Conservation (phyloP, 2,329 filamentous ascomycete genomes). For the Pseudocercospora musae region DNA sequence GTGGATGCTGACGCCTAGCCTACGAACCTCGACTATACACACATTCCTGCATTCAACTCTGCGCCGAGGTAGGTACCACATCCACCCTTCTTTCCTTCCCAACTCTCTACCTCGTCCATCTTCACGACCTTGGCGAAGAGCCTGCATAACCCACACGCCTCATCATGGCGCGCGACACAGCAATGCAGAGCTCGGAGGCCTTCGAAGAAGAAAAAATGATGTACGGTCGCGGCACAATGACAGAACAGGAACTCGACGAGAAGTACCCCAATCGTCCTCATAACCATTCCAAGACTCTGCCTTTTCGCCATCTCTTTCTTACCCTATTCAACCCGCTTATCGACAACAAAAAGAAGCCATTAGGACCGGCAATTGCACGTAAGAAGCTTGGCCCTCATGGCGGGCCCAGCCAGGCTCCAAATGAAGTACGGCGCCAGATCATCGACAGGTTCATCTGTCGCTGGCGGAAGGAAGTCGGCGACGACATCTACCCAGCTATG, state of each 20-base stretch:
- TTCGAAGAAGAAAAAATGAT: conserved; percentile 48
- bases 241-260: conserved; percentile 48
- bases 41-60: background rate
- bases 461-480: conserved; percentile 84
- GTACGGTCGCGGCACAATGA: conserved; percentile 45
- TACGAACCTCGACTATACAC: background rate
- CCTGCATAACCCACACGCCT: background rate
- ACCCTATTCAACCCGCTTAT: conserved; percentile 77
- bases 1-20: too few species aligned
- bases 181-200: conserved; percentile 43
- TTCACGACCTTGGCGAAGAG: background rate
- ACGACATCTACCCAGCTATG: conserved; percentile 90
- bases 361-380: conserved; percentile 53
- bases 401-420: conserved; percentile 48
- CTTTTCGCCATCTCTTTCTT: conserved; percentile 75
- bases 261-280: conserved; percentile 76
- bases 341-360: conserved; percentile 71
- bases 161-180: conserved; percentile 19
- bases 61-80: background rate
- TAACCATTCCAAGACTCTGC: conserved; percentile 75
- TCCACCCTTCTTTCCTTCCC: background rate
- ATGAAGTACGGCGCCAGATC: conserved; percentile 75
- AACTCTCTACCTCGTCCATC: background rate
- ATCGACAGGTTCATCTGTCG: conserved; percentile 80
- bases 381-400: conserved; percentile 61